Evolutionary conservation across 257 asterid species (phyloP).

Genomic region (Mentha longifolia): DNA sequence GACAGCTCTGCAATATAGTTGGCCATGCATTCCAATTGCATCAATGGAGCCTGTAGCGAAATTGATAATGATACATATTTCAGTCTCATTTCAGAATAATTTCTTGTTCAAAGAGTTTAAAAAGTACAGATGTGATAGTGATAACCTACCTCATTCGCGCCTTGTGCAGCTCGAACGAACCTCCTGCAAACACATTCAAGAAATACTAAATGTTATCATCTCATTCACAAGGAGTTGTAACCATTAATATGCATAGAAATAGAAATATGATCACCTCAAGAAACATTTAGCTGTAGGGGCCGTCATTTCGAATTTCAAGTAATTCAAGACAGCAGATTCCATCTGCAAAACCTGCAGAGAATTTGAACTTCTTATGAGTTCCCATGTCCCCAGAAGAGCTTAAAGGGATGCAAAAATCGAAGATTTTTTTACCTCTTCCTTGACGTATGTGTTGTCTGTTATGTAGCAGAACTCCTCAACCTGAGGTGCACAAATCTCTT

Average conservation of each 20-base stretch:
- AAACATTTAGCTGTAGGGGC: constrained; percentile 86
- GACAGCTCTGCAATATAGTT: constrained; percentile 62
- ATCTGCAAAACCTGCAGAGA: constrained; percentile 71
- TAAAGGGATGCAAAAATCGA: neutral
- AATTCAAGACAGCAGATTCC: constrained; percentile 78
- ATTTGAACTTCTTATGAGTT: constrained; percentile 15
- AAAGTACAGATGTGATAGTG: neutral
- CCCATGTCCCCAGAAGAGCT: neutral
- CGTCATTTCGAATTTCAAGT: constrained; percentile 92
- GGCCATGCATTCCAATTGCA: constrained; percentile 78
- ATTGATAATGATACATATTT: neutral
- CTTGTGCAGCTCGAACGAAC: constrained; percentile 90
- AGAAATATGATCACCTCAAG: constrained; percentile 54
- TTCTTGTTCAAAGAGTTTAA: neutral
- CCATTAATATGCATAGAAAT: neutral
- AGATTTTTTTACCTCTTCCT: constrained; percentile 62
- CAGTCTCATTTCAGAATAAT: neutral
- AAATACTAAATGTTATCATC: constrained; percentile 8
- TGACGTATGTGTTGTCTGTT: constrained; percentile 88
- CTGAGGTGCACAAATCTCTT: constrained; percentile 93
- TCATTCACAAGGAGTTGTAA: neutral
- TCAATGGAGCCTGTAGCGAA: constrained; percentile 49
- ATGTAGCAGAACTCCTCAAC: constrained; percentile 94
- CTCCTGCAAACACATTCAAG: constrained; percentile 53
- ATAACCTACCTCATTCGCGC: constrained; percentile 62